Conservation (phyloP, 805 yeast species). For the Alloascoidea hylecoeti region DNA sequence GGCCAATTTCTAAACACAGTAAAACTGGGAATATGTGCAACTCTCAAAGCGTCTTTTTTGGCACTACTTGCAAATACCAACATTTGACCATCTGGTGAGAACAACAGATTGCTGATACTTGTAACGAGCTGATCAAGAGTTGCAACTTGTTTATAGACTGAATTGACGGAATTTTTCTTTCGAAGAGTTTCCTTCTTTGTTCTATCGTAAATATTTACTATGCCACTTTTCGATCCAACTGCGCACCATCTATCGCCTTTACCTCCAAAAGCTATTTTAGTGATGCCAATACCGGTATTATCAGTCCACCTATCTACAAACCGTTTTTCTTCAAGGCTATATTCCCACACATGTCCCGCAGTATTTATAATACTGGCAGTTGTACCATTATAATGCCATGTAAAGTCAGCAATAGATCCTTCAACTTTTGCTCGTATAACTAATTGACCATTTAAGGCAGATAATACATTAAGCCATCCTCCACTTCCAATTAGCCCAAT, state of each 20-base stretch:
- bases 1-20: slow-evolving; percentile 94
- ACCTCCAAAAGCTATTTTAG: slow-evolving; percentile 53
- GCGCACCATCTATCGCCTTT: slow-evolving; percentile 68
- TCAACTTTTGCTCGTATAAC: slow-evolving; percentile 78
- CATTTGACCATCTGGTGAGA: slow-evolving; percentile 82
- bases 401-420: slow-evolving; percentile 75
- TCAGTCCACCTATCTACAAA: slow-evolving; percentile 69
- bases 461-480: slow-evolving; percentile 83
- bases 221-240: slow-evolving; percentile 77
- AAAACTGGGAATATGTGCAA: slow-evolving; percentile 81
- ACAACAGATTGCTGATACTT: slow-evolving; percentile 55
- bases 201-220: slow-evolving; percentile 77
- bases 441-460: slow-evolving; percentile 76
- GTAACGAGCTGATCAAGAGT: slow-evolving; percentile 72
- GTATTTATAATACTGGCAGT: slow-evolving; percentile 49
- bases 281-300: slow-evolving; percentile 73
- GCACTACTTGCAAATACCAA: slow-evolving; percentile 77
- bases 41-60: slow-evolving; percentile 69
- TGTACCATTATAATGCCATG: slow-evolving; percentile 35
- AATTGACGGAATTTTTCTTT: slow-evolving; percentile 12
- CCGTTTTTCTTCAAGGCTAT: slow-evolving; percentile 34
- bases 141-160: slow-evolving; percentile 38
- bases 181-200: slow-evolving; percentile 13
- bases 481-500: slow-evolving; percentile 70
- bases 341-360: slow-evolving; percentile 86